phyloP scores from a whole-genome alignment of 257 asterid genomes.

The Solanum paucissectum region DNA sequence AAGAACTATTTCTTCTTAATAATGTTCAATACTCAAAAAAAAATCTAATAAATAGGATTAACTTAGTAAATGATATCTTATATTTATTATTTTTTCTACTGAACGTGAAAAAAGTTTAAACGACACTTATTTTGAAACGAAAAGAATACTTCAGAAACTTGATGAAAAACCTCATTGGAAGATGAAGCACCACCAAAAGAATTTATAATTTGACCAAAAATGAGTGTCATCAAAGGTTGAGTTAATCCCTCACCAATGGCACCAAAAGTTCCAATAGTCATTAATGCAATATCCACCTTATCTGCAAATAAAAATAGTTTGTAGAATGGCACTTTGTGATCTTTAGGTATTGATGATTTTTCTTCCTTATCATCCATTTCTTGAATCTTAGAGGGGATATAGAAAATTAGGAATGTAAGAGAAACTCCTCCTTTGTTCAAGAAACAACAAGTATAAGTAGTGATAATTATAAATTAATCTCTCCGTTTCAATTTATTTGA shows the following conservation, averaged over 20 bases:
- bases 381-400: background rate
- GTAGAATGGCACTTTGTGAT: constrained; percentile 28
- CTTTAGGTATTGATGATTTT: background rate
- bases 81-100: too few species aligned
- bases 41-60: too few species aligned
- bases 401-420: background rate
- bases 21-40: too few species aligned
- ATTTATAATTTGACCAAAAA: constrained; percentile 53
- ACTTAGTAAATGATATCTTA: too few species aligned
- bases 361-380: background rate
- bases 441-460: background rate
- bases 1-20: background rate
- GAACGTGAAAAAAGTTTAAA: background rate
- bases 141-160: constrained; percentile 34
- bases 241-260: constrained; percentile 50
- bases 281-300: constrained; percentile 26
- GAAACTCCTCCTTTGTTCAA: background rate
- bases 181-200: constrained; percentile 24
- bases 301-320: constrained; percentile 53
- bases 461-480: background rate
- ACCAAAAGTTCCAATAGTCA: constrained; percentile 34
- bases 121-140: too few species aligned
- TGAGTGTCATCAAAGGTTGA: constrained; percentile 60
- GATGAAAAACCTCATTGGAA: constrained; percentile 24
- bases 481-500: too few species aligned